Evolutionary conservation across 495 filamentous ascomycete species (phyloP), one percentile per base, ranked within the genome.

Genomic region (Astrocystis sublimbata): DNA sequence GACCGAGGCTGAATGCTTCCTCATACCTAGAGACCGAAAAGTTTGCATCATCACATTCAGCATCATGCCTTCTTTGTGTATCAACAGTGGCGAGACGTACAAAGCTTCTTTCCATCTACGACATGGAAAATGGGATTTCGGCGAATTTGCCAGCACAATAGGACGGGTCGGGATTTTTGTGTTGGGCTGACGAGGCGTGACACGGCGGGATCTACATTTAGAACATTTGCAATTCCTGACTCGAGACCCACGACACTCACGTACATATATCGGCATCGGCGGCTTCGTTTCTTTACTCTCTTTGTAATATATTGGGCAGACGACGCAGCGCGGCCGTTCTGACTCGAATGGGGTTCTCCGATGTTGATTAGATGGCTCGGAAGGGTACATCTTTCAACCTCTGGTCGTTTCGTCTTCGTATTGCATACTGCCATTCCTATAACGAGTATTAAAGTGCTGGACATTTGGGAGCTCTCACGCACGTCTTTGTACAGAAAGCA

Each of bases 231-330:
- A 42, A 62, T 45, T 62, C 49, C 51, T 56, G 61, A 57, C 66
- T 67, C 54, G 65, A 62, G 63, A 60, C 63, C 66, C 24, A 62
- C 60, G 60, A 62, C 51, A 38, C 26, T 62, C 51, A 62, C 50
- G 60, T 38, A 41, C 46, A 55, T 35, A 52, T 31, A 65, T 65
- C 71, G 65, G 63, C 65, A 45, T 66, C 62, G 62, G 67, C 66
- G 72, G 70, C 60, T 31, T 74, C 65, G 61, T 55, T 79, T 82
- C 73, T 77, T 72, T 82, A 81, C 82, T 65, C 72, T 82, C 78
- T 77, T 83, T 85, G 79, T 85, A 83, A 82, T 81, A 66, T 50
- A 52, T 74, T 69, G 67, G 72, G 71, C 73, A 69, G 68, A 63
- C 68, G 72, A 60, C 63, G 75, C 72, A 70, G 72, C 52, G 65